Evolutionary conservation across 768 basidiomycete genomes (phyloP), one percentile per base, ranked within the genome.

Genomic region (Agrocybe pediades): DNA sequence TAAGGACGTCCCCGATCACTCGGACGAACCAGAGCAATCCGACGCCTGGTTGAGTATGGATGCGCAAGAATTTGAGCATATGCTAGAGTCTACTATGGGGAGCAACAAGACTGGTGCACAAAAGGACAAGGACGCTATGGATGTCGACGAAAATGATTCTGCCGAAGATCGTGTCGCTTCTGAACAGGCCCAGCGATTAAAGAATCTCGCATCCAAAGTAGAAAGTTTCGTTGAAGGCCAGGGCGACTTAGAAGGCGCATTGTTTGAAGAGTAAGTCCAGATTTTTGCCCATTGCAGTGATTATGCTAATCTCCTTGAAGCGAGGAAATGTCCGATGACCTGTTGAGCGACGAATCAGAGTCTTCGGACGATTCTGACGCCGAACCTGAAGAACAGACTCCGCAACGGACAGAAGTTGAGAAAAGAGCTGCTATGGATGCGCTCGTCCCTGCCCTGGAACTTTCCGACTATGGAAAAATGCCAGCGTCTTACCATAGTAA

Each of bases 1-100:
- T 45, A 62, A 73, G 11, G 67, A 68, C 20, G 56, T 65, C 17
- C 54, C 62, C 11, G 63, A 66, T 45, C 46, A 54, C 9, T 29
- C 63, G 0, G 56, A 67, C 11, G 57, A 65, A 46, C 71, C 69
- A 6, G 69, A 70, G n/a, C 92, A 95, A 65, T 87, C 90, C 23
- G 94, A 96, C 56, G 81, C 81, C 1, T 99, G 97, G 97, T 74
- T 98, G n/a, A 85, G 84, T 47, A 74, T 98, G 26, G 83, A 92
- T 52, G 77, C 83, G 0, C 78, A 85, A 41, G 82, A 87, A 64
- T 84, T 97, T 57, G 94, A 98, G 62, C 77, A 78, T 9, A 79
- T 88, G 70, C 69, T 98, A 47, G 78, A 81, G 59, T 72, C 71
- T 54, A 77, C 74, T 3, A 69, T 72, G 62, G 70, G 65, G 3